Evolutionary conservation across 2,329 filamentous ascomycete species (phyloP), one percentile per base, ranked within the genome.

Genomic region (Beauveria bassiana): DNA sequence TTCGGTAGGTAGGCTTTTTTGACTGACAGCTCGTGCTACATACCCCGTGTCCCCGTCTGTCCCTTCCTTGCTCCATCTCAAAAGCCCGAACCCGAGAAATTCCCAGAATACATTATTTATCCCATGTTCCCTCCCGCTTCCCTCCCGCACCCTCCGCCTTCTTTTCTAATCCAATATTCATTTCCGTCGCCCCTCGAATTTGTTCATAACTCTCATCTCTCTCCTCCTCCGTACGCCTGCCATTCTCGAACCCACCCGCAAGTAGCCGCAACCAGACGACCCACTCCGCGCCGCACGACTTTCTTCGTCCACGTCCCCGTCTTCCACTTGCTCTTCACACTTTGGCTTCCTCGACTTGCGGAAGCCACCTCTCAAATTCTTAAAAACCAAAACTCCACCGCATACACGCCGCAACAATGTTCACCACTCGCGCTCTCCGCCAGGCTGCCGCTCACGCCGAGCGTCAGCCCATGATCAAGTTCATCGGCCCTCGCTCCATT

Each of bases 381-480:
- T 60, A 46, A 47, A 62, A 59, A 59, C 60, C 38, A 59, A 62
- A 43, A 24, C 31, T 31, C 8, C 55, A 26, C 46, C 42, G 54
- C 59, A 52, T 57, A 24, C 47, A 50, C 16, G 22, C 38, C 63
- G 64, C 8, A 40, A 66, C 60, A 66, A 86, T 87, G 84, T 79
- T 82, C 66, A 75, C 80, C 54, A 84, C 84, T 62, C 77, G 78
- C 70, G 76, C 75, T 65, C 78, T 86, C 61, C 83, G 83, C 68
- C 83, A 84, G 76, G 81, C 80, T 67, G 81, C 81, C 66, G 80
- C 80, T 70, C 80, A 82, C 69, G 80, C 80, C 66, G 81, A 85
- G 77, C 83, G 84, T 69, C 79, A 78, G 57, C 85, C 85, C 64
- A 73, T 85, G 69, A 87, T 87, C 73, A 79, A 77, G 70, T 87